phyloP scores from a whole-genome alignment of 805 yeast genomes.

The Blastobotrys robertii region DNA sequence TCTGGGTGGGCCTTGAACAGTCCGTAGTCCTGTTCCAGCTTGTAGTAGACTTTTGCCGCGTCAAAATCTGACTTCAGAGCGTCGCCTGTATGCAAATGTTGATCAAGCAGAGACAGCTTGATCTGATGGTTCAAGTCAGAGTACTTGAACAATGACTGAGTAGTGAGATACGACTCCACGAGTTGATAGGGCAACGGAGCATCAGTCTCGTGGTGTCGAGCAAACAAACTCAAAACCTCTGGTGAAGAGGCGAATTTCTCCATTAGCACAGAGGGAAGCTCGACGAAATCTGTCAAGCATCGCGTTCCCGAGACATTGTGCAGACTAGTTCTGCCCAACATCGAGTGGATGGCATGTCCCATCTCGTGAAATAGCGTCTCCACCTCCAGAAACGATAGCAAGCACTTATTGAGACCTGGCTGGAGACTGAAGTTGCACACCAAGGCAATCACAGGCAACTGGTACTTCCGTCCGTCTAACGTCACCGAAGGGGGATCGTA shows the following conservation, averaged over 20 bases:
- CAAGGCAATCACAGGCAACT: slow-evolving; percentile 81
- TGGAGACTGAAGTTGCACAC: slow-evolving; percentile 67
- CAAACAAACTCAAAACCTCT: slow-evolving; percentile 62
- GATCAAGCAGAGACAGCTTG: slow-evolving; percentile 85
- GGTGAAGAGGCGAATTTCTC: slow-evolving; percentile 83
- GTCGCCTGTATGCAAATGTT: slow-evolving; percentile 49
- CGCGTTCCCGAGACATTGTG: slow-evolving; percentile 94
- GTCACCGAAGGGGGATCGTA: neutral
- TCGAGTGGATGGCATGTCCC: slow-evolving; percentile 98
- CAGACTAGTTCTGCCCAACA: slow-evolving; percentile 82
- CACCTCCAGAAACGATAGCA: slow-evolving; percentile 65
- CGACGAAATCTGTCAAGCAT: slow-evolving; percentile 94
- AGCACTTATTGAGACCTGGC: slow-evolving; percentile 37
- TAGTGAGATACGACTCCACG: slow-evolving; percentile 42
- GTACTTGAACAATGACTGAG: slow-evolving; percentile 44
- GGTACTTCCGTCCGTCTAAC: slow-evolving; percentile 43
- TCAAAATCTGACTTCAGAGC: slow-evolving; percentile 33
- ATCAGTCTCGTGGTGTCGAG: slow-evolving; percentile 60
- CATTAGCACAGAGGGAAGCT: slow-evolving; percentile 92
- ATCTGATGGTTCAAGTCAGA: slow-evolving; percentile 81
- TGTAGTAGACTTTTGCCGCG: slow-evolving; percentile 54
- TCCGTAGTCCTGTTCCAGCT: slow-evolving; percentile 46
- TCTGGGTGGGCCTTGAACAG: slow-evolving; percentile 52
- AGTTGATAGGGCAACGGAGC: slow-evolving; percentile 44
- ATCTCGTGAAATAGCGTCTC: slow-evolving; percentile 95